Evolutionary conservation across 2,329 filamentous ascomycete species (phyloP), one percentile per base, ranked within the genome.

Genomic region (Tolypocladium sp.): DNA sequence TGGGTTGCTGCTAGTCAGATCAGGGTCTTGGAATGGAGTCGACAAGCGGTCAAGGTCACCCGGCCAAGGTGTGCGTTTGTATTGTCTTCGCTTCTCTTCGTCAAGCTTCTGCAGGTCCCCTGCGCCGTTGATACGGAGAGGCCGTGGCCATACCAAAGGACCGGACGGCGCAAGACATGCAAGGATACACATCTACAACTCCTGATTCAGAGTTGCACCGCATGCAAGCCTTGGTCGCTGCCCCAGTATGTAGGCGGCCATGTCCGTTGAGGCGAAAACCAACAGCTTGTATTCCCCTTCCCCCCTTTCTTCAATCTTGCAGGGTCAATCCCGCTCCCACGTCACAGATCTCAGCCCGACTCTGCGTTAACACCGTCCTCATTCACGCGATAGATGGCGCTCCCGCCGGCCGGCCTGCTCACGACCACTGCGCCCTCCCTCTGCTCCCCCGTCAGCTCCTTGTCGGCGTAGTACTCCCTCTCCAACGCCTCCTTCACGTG

Each of bases 341-440:
- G 17, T n/a, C 49, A 1, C 27, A 13, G 4, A 5, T 6, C 9
- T 52, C 30, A 52, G 33, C 30, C 30, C 20, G 49, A 42, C 41
- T 35, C 30, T 25, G n/a, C 56, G 40, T 44, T 38, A 35, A 59
- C 52, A 71, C 67, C 42, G 25, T 61, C 68, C 8, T 68, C 70
- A 53, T 70, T 61, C 12, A 79, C 73, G 53, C 76, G 62, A 59
- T 79, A 83, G 17, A 86, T 70, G 2, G 80, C 82, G 65, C 84
- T 87, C 38, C 91, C 91, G 65, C 87, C 86, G 5, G 90, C 90
- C 0, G 94, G 94, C 73, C 90, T 88, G 69, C 90, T 96, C 55
- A 96, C 91, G 35, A 97, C 90, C 61, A 97, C 88, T 0, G 92
- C 92, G 56, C 86, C 85, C 59, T 84, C 81, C 68, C 88, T 79